phyloP scores from a whole-genome alignment of 2,329 filamentous ascomycete species.

The Trichoderma hamatum region DNA sequence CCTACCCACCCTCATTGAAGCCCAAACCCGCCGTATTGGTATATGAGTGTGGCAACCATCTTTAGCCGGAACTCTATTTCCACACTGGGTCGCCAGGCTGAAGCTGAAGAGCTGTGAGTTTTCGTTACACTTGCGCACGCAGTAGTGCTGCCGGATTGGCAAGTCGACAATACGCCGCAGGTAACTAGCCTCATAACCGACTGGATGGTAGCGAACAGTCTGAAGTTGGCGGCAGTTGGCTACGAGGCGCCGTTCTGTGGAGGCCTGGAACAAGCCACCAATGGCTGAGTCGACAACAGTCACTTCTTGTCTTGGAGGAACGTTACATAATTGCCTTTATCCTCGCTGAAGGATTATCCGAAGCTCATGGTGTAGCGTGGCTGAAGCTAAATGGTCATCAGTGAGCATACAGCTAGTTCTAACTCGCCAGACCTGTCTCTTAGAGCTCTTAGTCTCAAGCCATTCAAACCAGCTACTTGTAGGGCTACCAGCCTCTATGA shows the following conservation, averaged over 20 bases:
- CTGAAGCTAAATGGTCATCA: conserved; percentile 4
- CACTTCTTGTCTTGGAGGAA: neutral
- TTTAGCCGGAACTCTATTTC: conserved; percentile 11
- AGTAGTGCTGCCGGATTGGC: no score
- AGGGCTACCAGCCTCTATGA: neutral
- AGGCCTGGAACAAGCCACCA: conserved; percentile 14
- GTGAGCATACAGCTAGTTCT: neutral
- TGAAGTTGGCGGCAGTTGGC: neutral
- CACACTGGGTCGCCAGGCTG: neutral
- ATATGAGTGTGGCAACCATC: conserved; percentile 1
- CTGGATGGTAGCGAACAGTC: neutral
- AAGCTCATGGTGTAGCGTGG: neutral
- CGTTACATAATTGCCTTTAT: neutral
- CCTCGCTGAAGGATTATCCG: neutral
- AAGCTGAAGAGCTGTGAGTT: neutral
- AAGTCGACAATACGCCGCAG: neutral
- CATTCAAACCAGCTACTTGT: neutral
- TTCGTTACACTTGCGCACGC: neutral
- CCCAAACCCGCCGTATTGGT: neutral
- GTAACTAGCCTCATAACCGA: neutral
- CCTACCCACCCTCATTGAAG: neutral
- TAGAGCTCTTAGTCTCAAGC: neutral
- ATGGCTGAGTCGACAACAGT: neutral
- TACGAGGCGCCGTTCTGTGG: neutral
- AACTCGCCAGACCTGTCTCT: neutral